phyloP scores from a whole-genome alignment of 2,329 filamentous ascomycete genomes.

The Calonectria pauciramosa region DNA sequence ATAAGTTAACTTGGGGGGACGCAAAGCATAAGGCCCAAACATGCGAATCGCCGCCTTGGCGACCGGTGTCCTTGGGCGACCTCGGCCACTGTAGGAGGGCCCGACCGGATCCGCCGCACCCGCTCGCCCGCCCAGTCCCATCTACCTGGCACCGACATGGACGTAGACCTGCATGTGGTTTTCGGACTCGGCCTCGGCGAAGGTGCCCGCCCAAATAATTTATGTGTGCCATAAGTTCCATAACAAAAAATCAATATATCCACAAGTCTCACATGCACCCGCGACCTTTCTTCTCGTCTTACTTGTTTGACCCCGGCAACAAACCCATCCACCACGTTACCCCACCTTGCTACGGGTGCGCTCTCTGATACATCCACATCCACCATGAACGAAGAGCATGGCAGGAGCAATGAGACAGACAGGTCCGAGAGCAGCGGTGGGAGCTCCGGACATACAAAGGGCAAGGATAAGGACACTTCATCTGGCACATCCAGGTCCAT shows the following conservation, averaged over 20 bases:
- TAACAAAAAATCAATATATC: not conserved
- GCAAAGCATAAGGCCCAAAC: conserved; percentile 16
- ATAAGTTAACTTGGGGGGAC: conserved; percentile 8
- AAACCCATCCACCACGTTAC: conserved; percentile 5
- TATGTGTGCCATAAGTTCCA: not conserved
- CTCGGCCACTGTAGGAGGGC: conserved; percentile 34
- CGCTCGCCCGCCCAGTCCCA: conserved; percentile 38
- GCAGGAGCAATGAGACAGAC: conserved; percentile 20
- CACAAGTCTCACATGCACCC: conserved; percentile 1
- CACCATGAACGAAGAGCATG: conserved; percentile 16
- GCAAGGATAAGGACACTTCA: conserved; percentile 37
- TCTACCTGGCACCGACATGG: not conserved
- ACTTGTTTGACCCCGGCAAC: not conserved
- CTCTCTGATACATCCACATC: not conserved
- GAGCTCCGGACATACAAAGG: conserved; percentile 27
- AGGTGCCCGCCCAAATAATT: not conserved
- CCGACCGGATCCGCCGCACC: conserved; percentile 39
- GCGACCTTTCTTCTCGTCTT: not conserved
- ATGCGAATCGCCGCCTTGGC: conserved; percentile 20
- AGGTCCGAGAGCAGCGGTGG: not conserved
- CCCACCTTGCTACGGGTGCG: conserved; percentile 3
- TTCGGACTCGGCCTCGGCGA: conserved; percentile 7
- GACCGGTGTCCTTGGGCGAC: conserved; percentile 15
- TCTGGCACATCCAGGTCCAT: conserved; percentile 32
- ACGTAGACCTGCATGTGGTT: conserved; percentile 2